Percentiles rank a stretch among this genome's conserved stretches.
Conservation (phyloP, 2,329 filamentous ascomycete genomes). For the Fonsecaea erecta region DNA sequence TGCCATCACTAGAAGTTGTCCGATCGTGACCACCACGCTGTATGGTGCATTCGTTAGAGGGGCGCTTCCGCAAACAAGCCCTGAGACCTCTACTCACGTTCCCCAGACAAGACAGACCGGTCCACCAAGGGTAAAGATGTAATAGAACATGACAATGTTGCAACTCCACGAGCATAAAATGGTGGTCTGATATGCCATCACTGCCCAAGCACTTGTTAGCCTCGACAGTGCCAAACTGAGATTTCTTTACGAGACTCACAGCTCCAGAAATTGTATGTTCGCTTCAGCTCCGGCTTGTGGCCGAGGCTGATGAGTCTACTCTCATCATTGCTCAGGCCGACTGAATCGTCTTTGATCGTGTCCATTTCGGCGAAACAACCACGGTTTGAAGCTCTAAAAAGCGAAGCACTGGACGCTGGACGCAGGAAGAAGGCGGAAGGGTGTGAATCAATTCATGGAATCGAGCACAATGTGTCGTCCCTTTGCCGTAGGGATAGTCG, state of each 20-base stretch:
- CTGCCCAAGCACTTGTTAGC: constrained; percentile 10
- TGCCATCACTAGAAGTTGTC: constrained; percentile 33
- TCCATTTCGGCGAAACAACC: constrained; percentile 20
- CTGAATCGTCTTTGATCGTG: constrained; percentile 23
- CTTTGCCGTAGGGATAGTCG: not conserved
- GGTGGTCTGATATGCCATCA: constrained; percentile 33
- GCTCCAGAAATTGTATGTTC: constrained; percentile 34
- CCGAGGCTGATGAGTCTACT: constrained; percentile 30
- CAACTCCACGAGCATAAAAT: constrained; percentile 31
- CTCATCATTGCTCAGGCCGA: constrained; percentile 26
- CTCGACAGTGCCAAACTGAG: not conserved
- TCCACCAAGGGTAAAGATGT: constrained; percentile 32
- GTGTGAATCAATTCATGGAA: constrained; percentile 19
- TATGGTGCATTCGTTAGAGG: constrained; percentile 1
- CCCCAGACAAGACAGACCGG: constrained; percentile 34
- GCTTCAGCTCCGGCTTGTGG: constrained; percentile 33
- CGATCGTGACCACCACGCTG: constrained; percentile 30
- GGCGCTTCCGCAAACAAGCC: not conserved
- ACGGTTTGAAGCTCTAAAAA: not conserved
- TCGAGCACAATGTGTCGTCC: not conserved
- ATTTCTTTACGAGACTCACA: constrained; percentile 16
- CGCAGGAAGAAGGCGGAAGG: not conserved
- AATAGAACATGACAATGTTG: constrained; percentile 32
- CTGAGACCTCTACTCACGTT: constrained; percentile 26
- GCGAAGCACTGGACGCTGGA: not conserved